Percentiles rank a stretch among this genome's conserved stretches.
Conservation (phyloP, 2,329 filamentous ascomycete genomes). For the Ramularia endophylla region DNA sequence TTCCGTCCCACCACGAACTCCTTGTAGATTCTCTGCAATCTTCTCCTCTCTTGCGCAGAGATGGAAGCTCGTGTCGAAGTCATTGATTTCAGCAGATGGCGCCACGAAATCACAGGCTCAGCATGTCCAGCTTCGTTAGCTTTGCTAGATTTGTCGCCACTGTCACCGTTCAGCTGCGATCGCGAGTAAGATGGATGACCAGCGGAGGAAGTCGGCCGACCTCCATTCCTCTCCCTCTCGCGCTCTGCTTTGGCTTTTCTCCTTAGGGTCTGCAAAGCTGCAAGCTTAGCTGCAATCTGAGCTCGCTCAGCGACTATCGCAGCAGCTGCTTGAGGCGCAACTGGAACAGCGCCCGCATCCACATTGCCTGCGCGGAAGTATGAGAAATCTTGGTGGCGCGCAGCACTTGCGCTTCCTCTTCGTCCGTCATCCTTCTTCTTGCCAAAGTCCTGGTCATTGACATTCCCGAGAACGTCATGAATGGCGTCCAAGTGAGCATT, state of each 20-base stretch:
- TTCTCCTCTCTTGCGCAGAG: slow-evolving; percentile 65
- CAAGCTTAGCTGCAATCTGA: slow-evolving; percentile 72
- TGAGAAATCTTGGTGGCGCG: slow-evolving; percentile 15
- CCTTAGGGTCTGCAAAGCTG: slow-evolving; percentile 67
- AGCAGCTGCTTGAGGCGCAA: neutral
- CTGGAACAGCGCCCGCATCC: slow-evolving; percentile 30
- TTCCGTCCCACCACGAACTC: slow-evolving; percentile 92
- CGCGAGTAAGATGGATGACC: neutral
- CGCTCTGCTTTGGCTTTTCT: slow-evolving; percentile 52
- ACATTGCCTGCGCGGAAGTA: slow-evolving; percentile 76
- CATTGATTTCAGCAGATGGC: slow-evolving; percentile 73
- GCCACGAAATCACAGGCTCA: slow-evolving; percentile 79
- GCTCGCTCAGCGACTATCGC: slow-evolving; percentile 58
- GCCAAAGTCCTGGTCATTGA: slow-evolving; percentile 26
- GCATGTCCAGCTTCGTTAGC: neutral
- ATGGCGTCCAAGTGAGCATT: slow-evolving; percentile 97
- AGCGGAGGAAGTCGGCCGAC: slow-evolving; percentile 13
- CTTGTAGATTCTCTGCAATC: slow-evolving; percentile 74
- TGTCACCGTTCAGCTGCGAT: slow-evolving; percentile 9
- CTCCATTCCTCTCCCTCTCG: neutral
- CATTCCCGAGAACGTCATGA: slow-evolving; percentile 69
- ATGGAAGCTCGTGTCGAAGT: slow-evolving; percentile 76
- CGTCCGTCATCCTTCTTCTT: slow-evolving; percentile 27
- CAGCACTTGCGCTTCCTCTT: slow-evolving; percentile 12
- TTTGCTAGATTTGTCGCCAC: neutral